These are phyloP conservation scores for Pyricularia grisea DNA, from an alignment of 2,329 filamentous ascomycete species.

Conservation along the genomic window DNA sequence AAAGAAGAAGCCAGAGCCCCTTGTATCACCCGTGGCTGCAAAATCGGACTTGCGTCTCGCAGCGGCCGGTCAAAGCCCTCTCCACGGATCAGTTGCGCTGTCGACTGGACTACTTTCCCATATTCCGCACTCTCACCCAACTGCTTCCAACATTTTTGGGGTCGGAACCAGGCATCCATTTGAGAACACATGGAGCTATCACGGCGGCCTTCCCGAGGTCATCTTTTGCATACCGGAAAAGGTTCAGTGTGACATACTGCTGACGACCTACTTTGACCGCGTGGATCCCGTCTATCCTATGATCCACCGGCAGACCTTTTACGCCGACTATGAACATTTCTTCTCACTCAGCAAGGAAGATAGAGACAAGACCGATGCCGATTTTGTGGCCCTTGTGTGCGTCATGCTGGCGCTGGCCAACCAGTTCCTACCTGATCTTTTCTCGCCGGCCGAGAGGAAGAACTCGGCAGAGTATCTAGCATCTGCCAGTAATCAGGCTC, in stretches of 20 bases:
- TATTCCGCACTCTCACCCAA: conserved; percentile 60
- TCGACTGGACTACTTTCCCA: conserved; percentile 59
- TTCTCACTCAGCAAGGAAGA: conserved; percentile 54
- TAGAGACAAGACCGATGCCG: conserved; percentile 53
- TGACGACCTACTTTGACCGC: conserved; percentile 55
- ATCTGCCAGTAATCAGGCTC: conserved; percentile 68
- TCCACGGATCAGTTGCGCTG: conserved; percentile 33
- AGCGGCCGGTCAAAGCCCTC: conserved; percentile 24
- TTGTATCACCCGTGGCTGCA: conserved; percentile 37
- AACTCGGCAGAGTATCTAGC: conserved; percentile 76
- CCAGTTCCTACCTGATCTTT: conserved; percentile 57
- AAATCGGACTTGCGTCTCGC: conserved; percentile 34
- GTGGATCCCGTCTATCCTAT: conserved; percentile 78
- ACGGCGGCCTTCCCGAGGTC: conserved; percentile 65
- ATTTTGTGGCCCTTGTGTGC: conserved; percentile 64
- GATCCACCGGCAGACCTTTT: conserved; percentile 66
- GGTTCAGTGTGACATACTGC: conserved; percentile 62
- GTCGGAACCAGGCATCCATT: conserved; percentile 71
- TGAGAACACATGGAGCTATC: conserved; percentile 77
- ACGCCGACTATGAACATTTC: conserved; percentile 69
- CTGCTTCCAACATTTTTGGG: conserved; percentile 71
- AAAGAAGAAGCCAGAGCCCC: conserved; percentile 33
- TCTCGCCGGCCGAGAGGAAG: conserved; percentile 51
- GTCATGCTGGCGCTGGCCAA: conserved; percentile 71
- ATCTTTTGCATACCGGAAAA: conserved; percentile 68